Evolutionary conservation across 306 rosid species (phyloP), one percentile per base, ranked within the genome.

Genomic region (Quercus gilva): DNA sequence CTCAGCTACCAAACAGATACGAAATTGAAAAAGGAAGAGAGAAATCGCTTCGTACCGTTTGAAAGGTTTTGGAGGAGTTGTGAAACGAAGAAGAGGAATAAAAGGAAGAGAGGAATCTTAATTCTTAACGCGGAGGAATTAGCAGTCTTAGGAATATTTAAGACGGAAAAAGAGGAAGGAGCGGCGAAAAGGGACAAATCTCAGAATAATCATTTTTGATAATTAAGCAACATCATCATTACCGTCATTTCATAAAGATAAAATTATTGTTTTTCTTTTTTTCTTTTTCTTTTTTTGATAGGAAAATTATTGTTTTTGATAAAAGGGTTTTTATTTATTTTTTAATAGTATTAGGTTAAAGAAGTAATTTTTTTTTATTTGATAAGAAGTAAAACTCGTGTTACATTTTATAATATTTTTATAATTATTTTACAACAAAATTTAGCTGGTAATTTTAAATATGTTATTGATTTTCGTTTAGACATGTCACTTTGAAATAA

Each of bases 101-200:
- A 56, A 63, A 18, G 28, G 49, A 70, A 65, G 65, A 58, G 43
- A 78, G 79, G 91, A 91, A 87, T 81, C 89, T 90, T 87, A 75
- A 78, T 23, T 81, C 89, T 90, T 87, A 75, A 78, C 28, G 78
- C n/a, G 49, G 90, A 79, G 82, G 84, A 56, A 74, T 69, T 37
- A 59, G 5, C 69, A 53, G 81, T 63, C 59, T 49, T 68, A 51
- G 29, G 74, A 43, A 55, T 69, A 78, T 28, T 74, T 74, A 81
- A 56, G 84, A 70, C 81, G 64, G 85, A 71, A 65, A 75, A 7
- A 79, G 26, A 55, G 77, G 94, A 85, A 88, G 80, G 75, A 41
- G 80, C 87, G 87, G 75, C 78, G 94, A 90, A 90, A 90, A 9
- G 65, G 64, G 94, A 82, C 94, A 86, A 87, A 82, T 59, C 23